phyloP scores from a whole-genome alignment of 148 eudicot genomes.

The Silene latifolia region DNA sequence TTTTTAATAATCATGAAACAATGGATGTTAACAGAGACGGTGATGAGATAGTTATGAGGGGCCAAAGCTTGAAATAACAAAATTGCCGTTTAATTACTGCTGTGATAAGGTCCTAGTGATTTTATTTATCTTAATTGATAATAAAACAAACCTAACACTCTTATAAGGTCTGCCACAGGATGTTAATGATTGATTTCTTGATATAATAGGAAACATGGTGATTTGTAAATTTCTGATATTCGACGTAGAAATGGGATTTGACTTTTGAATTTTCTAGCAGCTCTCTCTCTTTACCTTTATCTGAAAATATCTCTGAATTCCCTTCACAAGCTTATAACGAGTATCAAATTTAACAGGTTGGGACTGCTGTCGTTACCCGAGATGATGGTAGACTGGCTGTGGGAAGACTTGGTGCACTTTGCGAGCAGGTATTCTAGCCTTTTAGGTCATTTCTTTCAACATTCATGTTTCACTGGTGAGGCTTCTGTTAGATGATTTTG shows the following conservation, averaged over 20 bases:
- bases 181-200: neutral
- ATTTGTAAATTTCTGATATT: neutral
- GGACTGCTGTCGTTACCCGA: conserved; percentile 95
- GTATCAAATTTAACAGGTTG: conserved; percentile 50
- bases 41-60: neutral
- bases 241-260: neutral
- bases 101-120: neutral
- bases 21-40: too few relatives aligned
- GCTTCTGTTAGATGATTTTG: conserved; percentile 1
- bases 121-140: too few relatives aligned
- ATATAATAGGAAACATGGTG: neutral
- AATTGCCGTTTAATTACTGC: neutral
- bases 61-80: neutral
- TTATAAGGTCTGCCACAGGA: too few relatives aligned
- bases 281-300: neutral
- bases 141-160: too few relatives aligned
- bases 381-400: conserved; percentile 88
- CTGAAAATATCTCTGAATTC: neutral
- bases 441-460: neutral
- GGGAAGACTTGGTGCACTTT: conserved; percentile 91
- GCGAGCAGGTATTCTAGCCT: conserved; percentile 69
- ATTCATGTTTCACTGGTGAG: neutral
- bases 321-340: neutral
- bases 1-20: too few relatives aligned
- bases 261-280: neutral